phyloP scores from a whole-genome alignment of 2,329 filamentous ascomycete genomes.

The Ceratocystis colombiana region DNA sequence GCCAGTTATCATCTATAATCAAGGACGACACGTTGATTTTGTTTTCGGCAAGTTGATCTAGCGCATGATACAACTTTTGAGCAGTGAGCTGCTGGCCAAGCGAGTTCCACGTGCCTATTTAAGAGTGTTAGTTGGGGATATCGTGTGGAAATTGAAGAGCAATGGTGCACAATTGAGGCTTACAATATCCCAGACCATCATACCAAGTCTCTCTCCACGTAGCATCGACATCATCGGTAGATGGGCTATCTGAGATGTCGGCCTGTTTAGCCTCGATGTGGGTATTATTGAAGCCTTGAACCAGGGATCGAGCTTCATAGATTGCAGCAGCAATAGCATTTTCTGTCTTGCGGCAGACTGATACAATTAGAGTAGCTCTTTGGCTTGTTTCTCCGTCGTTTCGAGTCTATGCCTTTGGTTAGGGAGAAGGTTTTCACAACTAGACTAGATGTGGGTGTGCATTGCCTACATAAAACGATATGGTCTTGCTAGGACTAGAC shows the following conservation, averaged over 20 bases:
- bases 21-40: slow-evolving; percentile 72
- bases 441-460: background rate
- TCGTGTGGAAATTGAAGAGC: background rate
- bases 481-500: slow-evolving; percentile 52
- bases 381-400: slow-evolving; percentile 56
- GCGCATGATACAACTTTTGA: slow-evolving; percentile 63
- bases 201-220: slow-evolving; percentile 82
- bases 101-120: slow-evolving; percentile 75
- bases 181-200: slow-evolving; percentile 83
- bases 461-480: slow-evolving; percentile 54
- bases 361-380: slow-evolving; percentile 54
- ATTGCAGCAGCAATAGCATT: slow-evolving; percentile 68
- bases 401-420: slow-evolving; percentile 37
- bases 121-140: background rate
- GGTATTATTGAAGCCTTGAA: slow-evolving; percentile 21
- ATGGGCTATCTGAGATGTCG: background rate
- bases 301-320: slow-evolving; percentile 66
- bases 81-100: slow-evolving; percentile 75
- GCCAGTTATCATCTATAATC: slow-evolving; percentile 98
- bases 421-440: slow-evolving; percentile 17
- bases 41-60: slow-evolving; percentile 59
- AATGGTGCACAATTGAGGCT: slow-evolving; percentile 28
- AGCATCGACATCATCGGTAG: slow-evolving; percentile 41
- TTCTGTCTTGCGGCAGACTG: slow-evolving; percentile 63
- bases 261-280: background rate